Evolutionary conservation across 2,329 filamentous ascomycete species (phyloP), one percentile per base, ranked within the genome.

Genomic region (Paracoccidioides lutzii): DNA sequence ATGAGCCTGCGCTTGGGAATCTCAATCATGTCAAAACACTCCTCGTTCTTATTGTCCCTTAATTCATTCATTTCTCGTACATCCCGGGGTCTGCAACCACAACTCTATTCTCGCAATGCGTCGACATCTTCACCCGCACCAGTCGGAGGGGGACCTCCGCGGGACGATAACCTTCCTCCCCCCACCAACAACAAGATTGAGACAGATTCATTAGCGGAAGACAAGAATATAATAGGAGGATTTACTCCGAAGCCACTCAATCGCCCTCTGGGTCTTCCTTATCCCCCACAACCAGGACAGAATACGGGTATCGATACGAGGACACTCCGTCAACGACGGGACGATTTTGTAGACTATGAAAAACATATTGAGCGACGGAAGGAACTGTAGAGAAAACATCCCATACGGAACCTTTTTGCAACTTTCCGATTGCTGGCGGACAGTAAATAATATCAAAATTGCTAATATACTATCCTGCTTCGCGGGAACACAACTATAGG

Each of bases 261-360:
- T 42, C 82, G 88, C 41, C 91, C 93, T 12, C 91, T 98, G 62
- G 93, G 93, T 59, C 82, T 95, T 71, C 76, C 78, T 9, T 73
- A 81, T 41, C 86, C 90, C 2, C 93, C 93, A 0, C 73, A 77
- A 57, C 73, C 81, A 10, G 89, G 89, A 58, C 84, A 97, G 69
- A 96, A 97, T 72, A 85, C 83, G 1, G 90, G 90, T 54, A 70
- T 87, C 59, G 88, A 94, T 64, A 66, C 63, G 15, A 82, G 90
- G 43, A 78, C 83, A 0, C 69, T 87, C 59, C 76, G 76, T 59
- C 78, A 95, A 71, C 81, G 82, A 52, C 79, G 84, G 43, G 82
- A 88, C 60, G 90, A 95, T 67, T 89, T 95, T 67, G 82, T 88
- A 60, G 78, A 93, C 71, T 90, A 88, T 66, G 85, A 93, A 57